These are phyloP conservation scores for Pseudocercospora eumusae DNA, from an alignment of 2,329 filamentous ascomycete genomes.

Conservation along the genomic window DNA sequence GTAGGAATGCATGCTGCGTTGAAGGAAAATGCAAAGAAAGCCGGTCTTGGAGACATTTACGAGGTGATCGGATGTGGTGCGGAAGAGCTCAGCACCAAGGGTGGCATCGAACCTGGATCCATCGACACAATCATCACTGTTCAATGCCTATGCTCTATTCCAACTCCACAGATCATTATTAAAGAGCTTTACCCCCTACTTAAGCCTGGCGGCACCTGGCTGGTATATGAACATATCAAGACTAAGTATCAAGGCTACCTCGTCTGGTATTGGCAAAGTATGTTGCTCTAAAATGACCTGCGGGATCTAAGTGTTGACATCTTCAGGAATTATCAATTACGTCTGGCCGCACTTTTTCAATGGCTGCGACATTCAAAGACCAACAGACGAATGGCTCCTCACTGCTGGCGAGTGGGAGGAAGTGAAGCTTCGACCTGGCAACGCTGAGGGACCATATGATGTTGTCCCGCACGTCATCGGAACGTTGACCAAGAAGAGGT, in stretches of 20 bases:
- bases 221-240: slow-evolving; percentile 63
- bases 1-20: slow-evolving; percentile 54
- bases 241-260: slow-evolving; percentile 40
- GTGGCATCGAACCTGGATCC: slow-evolving; percentile 53
- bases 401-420: slow-evolving; percentile 40
- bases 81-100: slow-evolving; percentile 53
- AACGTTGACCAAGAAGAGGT: slow-evolving; percentile 37
- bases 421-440: slow-evolving; percentile 36
- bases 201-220: slow-evolving; percentile 64
- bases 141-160: slow-evolving; percentile 65
- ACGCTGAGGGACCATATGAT: slow-evolving; percentile 40
- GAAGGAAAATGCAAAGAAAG: slow-evolving; percentile 49
- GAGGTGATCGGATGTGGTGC: slow-evolving; percentile 65
- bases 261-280: slow-evolving; percentile 41
- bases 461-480: slow-evolving; percentile 41
- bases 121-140: slow-evolving; percentile 63
- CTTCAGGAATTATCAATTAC: slow-evolving; percentile 35
- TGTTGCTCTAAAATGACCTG: slow-evolving; percentile 17
- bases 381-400: slow-evolving; percentile 42
- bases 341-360: slow-evolving; percentile 42
- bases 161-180: slow-evolving; percentile 59
- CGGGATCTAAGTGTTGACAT: background rate
- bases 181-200: slow-evolving; percentile 58
- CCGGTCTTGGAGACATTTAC: slow-evolving; percentile 60
- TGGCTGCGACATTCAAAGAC: slow-evolving; percentile 40